Evolutionary conservation across 2,329 filamentous ascomycete genomes (phyloP).

Genomic region (Pezicula radicicola): DNA sequence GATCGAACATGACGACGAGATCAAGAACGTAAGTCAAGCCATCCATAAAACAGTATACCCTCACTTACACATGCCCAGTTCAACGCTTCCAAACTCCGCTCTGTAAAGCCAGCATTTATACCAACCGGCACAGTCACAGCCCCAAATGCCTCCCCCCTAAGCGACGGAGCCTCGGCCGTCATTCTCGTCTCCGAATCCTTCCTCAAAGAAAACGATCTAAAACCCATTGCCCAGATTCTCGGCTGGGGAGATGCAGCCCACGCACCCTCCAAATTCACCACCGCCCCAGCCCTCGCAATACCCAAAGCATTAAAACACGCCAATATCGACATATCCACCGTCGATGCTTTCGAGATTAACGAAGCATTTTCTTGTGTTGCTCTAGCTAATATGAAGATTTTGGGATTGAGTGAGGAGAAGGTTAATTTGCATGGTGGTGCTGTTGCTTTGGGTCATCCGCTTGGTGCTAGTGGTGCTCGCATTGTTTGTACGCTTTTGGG

Average conservation of each 20-base stretch:
- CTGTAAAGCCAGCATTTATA: conserved; percentile 78
- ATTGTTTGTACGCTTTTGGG: too few species aligned
- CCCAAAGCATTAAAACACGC: conserved; percentile 98
- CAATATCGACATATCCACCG: conserved; percentile 68
- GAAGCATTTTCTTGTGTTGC: conserved; percentile 98
- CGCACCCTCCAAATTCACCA: conserved; percentile 92
- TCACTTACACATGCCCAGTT: too few species aligned
- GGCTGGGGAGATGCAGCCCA: conserved; percentile 96
- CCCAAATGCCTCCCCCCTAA: conserved; percentile 93
- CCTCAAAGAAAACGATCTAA: conserved; percentile 86
- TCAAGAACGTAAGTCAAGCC: conserved; percentile 61
- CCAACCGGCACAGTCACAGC: conserved; percentile 87
- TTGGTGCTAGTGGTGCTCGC: conserved; percentile 47
- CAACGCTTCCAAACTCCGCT: conserved; percentile 12
- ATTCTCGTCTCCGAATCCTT: conserved; percentile 94
- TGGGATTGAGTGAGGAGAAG: conserved; percentile 75
- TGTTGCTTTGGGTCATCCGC: conserved; percentile 91
- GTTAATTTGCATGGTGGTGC: conserved; percentile 95
- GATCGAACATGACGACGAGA: conserved; percentile 87
- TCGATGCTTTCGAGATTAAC: conserved; percentile 98
- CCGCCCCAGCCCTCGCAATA: conserved; percentile 87
- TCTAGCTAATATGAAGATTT: conserved; percentile 91
- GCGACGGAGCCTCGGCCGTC: conserved; percentile 88
- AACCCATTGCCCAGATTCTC: conserved; percentile 92
- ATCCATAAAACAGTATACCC: too few species aligned